Conservation (phyloP, 495 filamentous ascomycete species). For the Aspergillus baeticus region DNA sequence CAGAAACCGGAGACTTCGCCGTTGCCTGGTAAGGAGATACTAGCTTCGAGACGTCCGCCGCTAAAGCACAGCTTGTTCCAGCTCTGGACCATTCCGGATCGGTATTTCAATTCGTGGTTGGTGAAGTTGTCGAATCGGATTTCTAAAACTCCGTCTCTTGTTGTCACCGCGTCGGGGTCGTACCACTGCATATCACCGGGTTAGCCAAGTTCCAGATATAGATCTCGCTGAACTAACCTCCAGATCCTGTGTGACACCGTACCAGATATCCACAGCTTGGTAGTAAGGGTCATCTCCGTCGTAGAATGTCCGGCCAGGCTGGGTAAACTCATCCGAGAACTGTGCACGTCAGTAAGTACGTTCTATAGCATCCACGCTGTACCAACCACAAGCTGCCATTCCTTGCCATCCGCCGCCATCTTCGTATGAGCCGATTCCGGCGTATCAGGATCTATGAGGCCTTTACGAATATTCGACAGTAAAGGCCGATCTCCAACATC, state of each 20-base stretch:
- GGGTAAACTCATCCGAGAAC: constrained; percentile 82
- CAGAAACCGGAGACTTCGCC: constrained; percentile 72
- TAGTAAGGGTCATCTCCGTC: constrained; percentile 72
- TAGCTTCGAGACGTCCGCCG: constrained; percentile 74
- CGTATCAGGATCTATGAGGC: constrained; percentile 72
- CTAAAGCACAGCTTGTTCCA: constrained; percentile 83
- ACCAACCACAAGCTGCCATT: constrained; percentile 63
- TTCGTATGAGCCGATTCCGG: constrained; percentile 58
- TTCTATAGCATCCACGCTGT: background rate
- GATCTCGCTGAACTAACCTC: constrained; percentile 43
- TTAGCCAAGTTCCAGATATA: background rate
- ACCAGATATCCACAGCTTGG: constrained; percentile 74
- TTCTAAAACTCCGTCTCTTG: constrained; percentile 64
- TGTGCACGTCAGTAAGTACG: constrained; percentile 18
- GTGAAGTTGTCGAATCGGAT: constrained; percentile 65
- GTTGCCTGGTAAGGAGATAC: constrained; percentile 68
- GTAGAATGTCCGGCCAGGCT: constrained; percentile 69
- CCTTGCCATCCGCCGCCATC: constrained; percentile 56
- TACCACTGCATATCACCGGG: constrained; percentile 58
- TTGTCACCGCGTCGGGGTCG: constrained; percentile 73
- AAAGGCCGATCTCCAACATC: constrained; percentile 54
- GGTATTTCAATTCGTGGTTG: constrained; percentile 68
- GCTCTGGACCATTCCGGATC: constrained; percentile 79
- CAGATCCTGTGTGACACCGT: constrained; percentile 73
- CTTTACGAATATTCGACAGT: constrained; percentile 57